Evolutionary conservation across 2,329 filamentous ascomycete genomes (phyloP).

Genomic region (Lecanicillium sp.): DNA sequence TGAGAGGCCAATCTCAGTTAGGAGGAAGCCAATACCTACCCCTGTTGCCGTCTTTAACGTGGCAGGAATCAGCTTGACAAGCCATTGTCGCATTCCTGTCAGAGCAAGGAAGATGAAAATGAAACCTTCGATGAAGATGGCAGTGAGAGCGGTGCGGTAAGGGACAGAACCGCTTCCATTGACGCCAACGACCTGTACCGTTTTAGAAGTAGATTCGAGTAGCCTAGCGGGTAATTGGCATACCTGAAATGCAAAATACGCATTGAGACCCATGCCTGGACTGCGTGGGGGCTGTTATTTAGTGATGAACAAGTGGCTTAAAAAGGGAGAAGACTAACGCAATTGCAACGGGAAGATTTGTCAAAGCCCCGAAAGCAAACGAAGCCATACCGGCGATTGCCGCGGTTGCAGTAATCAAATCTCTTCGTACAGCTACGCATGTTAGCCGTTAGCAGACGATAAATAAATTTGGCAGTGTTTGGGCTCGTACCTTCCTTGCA

Average conservation of each 20-base stretch:
- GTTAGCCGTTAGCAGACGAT: constrained; percentile 6
- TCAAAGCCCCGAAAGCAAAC: constrained; percentile 71
- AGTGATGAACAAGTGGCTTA: background rate
- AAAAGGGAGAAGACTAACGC: constrained; percentile 47
- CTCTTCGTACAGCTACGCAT: constrained; percentile 54
- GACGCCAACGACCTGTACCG: constrained; percentile 44
- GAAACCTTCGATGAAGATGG: constrained; percentile 58
- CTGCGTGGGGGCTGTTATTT: constrained; percentile 25
- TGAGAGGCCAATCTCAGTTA: constrained; percentile 59
- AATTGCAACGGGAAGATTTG: constrained; percentile 70
- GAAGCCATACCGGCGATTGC: constrained; percentile 68
- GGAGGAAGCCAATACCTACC: constrained; percentile 57
- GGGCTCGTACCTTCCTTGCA: constrained; percentile 40
- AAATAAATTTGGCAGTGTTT: background rate
- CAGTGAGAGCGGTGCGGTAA: constrained; percentile 53
- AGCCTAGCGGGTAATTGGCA: background rate
- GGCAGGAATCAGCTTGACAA: constrained; percentile 56
- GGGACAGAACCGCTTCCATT: constrained; percentile 49
- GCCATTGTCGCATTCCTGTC: constrained; percentile 66
- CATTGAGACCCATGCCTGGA: constrained; percentile 60
- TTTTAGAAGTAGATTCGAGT: background rate
- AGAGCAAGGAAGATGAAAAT: constrained; percentile 57
- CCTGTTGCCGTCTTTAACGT: constrained; percentile 60
- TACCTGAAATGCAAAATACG: constrained; percentile 57
- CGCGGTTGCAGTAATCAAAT: constrained; percentile 78